A percentile compares a stretch with the other conserved stretches of the same genome.
Conservation (phyloP, 176 grass and related monocot species). For the Oryza longistaminata region DNA sequence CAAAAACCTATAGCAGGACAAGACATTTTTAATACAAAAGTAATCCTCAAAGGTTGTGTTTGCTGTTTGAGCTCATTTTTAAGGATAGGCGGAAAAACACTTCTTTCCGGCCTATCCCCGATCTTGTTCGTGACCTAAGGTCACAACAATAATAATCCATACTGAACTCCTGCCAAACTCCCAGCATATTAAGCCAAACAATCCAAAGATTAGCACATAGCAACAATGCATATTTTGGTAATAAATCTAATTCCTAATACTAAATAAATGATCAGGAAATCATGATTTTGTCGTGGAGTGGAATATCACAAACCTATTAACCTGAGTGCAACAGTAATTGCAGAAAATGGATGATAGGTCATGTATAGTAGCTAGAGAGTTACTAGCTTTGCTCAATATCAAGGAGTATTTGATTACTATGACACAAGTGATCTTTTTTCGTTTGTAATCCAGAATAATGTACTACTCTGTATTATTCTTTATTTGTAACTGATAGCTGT, state of each 20-base stretch:
- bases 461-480: background rate
- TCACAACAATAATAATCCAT: background rate
- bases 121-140: too few relatives aligned
- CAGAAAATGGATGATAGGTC: background rate
- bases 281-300: background rate
- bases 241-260: too few relatives aligned
- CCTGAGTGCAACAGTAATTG: background rate
- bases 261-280: background rate
- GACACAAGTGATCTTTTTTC: background rate
- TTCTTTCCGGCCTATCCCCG: too few relatives aligned
- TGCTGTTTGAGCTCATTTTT: too few relatives aligned
- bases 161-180: background rate
- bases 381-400: background rate
- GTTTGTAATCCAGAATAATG: conserved; percentile 18
- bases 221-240: too few relatives aligned
- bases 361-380: background rate
- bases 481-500: background rate
- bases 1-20: too few relatives aligned
- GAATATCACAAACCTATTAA: background rate
- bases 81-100: too few relatives aligned
- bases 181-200: background rate
- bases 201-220: background rate
- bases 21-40: too few relatives aligned
- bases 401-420: conserved; percentile 5
- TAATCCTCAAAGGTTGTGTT: too few relatives aligned